Conservation (phyloP, 306 rosid species). For the Pterocarpus santalinus region DNA sequence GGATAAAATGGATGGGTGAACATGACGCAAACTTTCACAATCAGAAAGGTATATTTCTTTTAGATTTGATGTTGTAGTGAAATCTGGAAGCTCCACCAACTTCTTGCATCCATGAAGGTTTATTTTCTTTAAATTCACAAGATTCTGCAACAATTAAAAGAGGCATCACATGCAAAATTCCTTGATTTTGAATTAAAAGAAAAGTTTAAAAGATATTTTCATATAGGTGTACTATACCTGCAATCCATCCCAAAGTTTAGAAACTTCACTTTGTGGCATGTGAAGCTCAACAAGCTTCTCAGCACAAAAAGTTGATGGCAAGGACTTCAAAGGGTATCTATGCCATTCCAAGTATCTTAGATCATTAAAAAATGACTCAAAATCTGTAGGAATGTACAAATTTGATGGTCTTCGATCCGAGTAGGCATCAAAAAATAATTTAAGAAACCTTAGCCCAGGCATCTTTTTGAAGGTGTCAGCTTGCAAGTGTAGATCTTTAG, state of each 20-base stretch:
- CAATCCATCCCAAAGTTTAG: slow-evolving; percentile 6
- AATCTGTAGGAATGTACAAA: background rate
- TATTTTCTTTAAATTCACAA: no score
- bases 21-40: no score
- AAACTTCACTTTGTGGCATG: background rate
- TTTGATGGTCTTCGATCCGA: background rate
- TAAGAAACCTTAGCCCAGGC: background rate
- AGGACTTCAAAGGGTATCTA: slow-evolving; percentile 7
- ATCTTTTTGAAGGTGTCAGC: background rate
- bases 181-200: no score
- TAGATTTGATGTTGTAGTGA: no score
- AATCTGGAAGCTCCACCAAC: no score
- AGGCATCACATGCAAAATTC: no score
- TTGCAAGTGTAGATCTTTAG: background rate
- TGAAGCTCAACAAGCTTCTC: slow-evolving; percentile 12
- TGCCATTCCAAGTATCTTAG: background rate
- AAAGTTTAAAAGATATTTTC: no score
- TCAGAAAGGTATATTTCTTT: no score
- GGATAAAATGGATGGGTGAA: no score
- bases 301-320: background rate
- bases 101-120: no score
- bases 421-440: background rate
- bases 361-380: background rate
- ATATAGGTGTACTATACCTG: background rate
- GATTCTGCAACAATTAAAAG: no score